phyloP scores from a whole-genome alignment of 805 yeast genomes.

The Starmerella powellii region DNA sequence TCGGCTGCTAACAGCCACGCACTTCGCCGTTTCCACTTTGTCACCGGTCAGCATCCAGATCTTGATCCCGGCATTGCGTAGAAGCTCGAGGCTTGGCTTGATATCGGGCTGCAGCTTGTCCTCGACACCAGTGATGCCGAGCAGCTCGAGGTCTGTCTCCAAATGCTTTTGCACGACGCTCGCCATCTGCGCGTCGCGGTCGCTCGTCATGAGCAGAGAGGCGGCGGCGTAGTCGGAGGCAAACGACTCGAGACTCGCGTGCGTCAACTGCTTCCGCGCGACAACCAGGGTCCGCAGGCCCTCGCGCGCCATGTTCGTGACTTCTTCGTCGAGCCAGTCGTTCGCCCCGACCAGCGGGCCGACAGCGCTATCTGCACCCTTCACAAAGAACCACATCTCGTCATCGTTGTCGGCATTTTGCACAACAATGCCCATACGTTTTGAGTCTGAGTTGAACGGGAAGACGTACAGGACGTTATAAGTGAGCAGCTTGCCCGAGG shows the following conservation, averaged over 20 bases:
- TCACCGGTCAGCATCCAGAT: conserved; percentile 99
- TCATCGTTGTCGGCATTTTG: conserved; percentile 41
- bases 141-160: conserved; percentile 71
- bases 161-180: conserved; percentile 53
- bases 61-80: conserved; percentile 91
- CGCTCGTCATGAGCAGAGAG: conserved; percentile 52
- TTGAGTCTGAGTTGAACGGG: conserved; percentile 92
- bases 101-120: conserved; percentile 88
- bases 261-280: conserved; percentile 63
- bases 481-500: conserved; percentile 36
- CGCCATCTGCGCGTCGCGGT: conserved; percentile 67
- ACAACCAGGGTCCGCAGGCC: conserved; percentile 91
- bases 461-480: conserved; percentile 70
- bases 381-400: conserved; percentile 74
- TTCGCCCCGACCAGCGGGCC: conserved; percentile 62
- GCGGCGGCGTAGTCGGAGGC: conserved; percentile 56
- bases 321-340: conserved; percentile 97
- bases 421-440: conserved; percentile 88
- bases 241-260: conserved; percentile 49
- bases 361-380: conserved; percentile 98
- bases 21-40: conserved; percentile 94
- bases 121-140: conserved; percentile 95
- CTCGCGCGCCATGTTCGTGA: conserved; percentile 95
- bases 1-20: conserved; percentile 94
- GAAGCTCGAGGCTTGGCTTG: conserved; percentile 77